A percentile compares a stretch with the other conserved stretches of the same genome.
phyloP scores from a whole-genome alignment of 805 yeast species.

The Ogataea ramenticola region DNA sequence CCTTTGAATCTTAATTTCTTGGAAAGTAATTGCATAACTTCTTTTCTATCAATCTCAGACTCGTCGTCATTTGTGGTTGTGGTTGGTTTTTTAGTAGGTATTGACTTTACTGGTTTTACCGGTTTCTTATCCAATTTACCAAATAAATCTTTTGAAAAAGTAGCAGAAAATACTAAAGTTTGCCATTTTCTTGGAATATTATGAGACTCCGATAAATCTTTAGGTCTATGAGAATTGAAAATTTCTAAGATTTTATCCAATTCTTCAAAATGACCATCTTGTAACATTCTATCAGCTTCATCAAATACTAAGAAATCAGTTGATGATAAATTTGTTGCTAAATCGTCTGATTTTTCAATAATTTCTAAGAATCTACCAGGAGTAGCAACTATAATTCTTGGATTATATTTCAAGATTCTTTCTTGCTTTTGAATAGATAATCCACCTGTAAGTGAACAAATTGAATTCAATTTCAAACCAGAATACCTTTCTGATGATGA shows the following conservation, averaged over 20 bases:
- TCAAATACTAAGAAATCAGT: conserved; percentile 64
- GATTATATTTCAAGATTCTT: conserved; percentile 63
- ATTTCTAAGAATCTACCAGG: conserved; percentile 90
- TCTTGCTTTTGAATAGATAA: conserved; percentile 90
- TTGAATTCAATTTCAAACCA: conserved; percentile 39
- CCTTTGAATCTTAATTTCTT: conserved; percentile 66
- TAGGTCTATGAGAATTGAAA: conserved; percentile 44
- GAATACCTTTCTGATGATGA: conserved; percentile 24
- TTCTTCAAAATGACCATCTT: conserved; percentile 95
- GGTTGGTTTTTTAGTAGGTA: conserved; percentile 1
- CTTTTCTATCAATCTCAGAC: conserved; percentile 36
- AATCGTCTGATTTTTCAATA: conserved; percentile 52
- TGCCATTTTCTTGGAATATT: conserved; percentile 47
- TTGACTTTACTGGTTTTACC: conserved; percentile 17
- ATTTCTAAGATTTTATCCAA: conserved; percentile 72
- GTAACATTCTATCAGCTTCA: conserved; percentile 92
- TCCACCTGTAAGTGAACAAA: conserved; percentile 89
- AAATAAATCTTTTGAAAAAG: conserved; percentile 79
- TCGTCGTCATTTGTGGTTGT: conserved; percentile 15
- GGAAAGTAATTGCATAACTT: conserved; percentile 58
- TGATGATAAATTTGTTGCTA: conserved; percentile 33
- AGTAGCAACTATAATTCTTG: conserved; percentile 84
- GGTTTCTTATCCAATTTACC: conserved; percentile 52
- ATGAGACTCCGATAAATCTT: conserved; percentile 18
- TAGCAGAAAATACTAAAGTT: conserved; percentile 91